Evolutionary conservation across 2,329 filamentous ascomycete genomes (phyloP).

Genomic region (Aspergillus cejpii): DNA sequence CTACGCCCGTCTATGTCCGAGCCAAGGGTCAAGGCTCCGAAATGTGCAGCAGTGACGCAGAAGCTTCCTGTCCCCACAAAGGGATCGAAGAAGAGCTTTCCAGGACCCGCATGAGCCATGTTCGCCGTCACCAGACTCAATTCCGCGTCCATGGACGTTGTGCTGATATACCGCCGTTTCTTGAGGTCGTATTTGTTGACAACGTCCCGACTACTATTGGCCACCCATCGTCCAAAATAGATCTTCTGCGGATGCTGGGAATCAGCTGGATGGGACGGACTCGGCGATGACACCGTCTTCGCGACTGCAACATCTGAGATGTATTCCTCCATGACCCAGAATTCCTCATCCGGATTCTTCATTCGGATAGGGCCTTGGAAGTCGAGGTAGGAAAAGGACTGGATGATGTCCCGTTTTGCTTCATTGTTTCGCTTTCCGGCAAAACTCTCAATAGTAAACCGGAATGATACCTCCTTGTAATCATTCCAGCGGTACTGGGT

Average conservation of each 20-base stretch:
- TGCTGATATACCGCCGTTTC: conserved; percentile 87
- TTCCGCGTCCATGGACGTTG: conserved; percentile 95
- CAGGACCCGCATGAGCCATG: conserved; percentile 71
- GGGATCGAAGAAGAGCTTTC: conserved; percentile 85
- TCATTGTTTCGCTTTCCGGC: conserved; percentile 60
- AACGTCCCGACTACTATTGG: conserved; percentile 58
- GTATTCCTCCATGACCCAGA: conserved; percentile 80
- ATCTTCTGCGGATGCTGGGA: conserved; percentile 53
- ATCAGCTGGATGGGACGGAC: conserved; percentile 34
- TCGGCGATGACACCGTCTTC: conserved; percentile 3
- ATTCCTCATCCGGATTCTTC: conserved; percentile 64
- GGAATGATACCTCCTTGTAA: conserved; percentile 65
- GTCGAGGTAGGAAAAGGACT: conserved; percentile 69
- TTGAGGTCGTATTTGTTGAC: conserved; percentile 78
- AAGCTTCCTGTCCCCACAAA: conserved; percentile 96
- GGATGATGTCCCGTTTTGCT: conserved; percentile 67
- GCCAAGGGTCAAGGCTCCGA: conserved; percentile 74
- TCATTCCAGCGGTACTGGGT: conserved; percentile 60
- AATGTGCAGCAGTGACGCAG: conserved; percentile 80
- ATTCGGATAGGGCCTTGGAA: conserved; percentile 75
- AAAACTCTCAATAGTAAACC: conserved; percentile 77
- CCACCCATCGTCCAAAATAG: conserved; percentile 68
- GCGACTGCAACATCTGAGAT: conserved; percentile 40
- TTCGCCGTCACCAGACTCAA: conserved; percentile 88
- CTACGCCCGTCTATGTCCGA: conserved; percentile 91